phyloP scores from a whole-genome alignment of 805 yeast species.

The Pichia scutulata region DNA sequence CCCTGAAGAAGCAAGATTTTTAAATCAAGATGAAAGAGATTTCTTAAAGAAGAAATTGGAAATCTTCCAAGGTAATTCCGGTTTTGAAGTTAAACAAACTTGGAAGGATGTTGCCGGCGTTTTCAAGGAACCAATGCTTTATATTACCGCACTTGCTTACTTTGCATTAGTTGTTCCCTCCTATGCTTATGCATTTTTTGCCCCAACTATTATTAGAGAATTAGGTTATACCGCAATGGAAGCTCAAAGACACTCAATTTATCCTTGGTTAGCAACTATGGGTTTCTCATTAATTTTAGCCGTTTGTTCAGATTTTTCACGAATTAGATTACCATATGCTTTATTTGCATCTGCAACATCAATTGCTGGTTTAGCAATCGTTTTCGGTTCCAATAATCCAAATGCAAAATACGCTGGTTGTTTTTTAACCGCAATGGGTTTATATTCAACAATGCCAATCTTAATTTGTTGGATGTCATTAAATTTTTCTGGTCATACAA shows the following conservation, averaged over 20 bases:
- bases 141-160: constrained; percentile 52
- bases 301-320: constrained; percentile 45
- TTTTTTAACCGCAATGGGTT: constrained; percentile 52
- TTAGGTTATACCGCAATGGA: constrained; percentile 61
- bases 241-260: constrained; percentile 76
- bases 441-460: constrained; percentile 60
- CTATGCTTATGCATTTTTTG: constrained; percentile 68
- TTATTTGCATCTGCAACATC: constrained; percentile 29
- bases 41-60: constrained; percentile 54
- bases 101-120: constrained; percentile 37
- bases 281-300: constrained; percentile 58
- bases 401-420: constrained; percentile 55
- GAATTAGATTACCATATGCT: constrained; percentile 40
- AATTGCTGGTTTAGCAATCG: constrained; percentile 48
- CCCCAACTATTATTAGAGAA: constrained; percentile 54
- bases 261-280: constrained; percentile 77
- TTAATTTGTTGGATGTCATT: constrained; percentile 61
- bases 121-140: constrained; percentile 54
- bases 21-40: constrained; percentile 41
- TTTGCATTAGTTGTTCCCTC: constrained; percentile 63
- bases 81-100: constrained; percentile 40
- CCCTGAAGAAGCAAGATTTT: constrained; percentile 59
- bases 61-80: constrained; percentile 42
- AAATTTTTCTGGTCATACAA: constrained; percentile 55
- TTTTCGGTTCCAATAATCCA: constrained; percentile 36